These are phyloP conservation scores for Dactylellina parvicollis DNA, from an alignment of 2,329 filamentous ascomycete species.

Conservation along the genomic window DNA sequence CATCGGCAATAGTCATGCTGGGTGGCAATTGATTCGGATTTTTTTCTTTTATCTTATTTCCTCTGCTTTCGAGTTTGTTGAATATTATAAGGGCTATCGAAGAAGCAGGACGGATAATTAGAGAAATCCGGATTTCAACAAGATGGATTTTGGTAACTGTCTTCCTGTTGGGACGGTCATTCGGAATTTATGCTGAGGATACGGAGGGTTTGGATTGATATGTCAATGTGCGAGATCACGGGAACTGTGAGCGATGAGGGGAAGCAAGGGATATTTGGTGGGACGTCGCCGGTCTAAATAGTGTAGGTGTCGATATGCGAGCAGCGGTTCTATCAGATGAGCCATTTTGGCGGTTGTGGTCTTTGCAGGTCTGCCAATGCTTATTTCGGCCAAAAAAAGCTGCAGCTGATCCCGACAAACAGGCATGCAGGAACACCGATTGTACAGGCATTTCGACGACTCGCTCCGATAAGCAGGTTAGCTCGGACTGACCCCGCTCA, in stretches of 20 bases:
- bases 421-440: conserved; percentile 30
- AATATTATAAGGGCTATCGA: not conserved
- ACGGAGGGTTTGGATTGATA: not conserved
- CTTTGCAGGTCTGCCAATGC: not conserved
- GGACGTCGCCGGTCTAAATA: not conserved
- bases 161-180: conserved; percentile 45
- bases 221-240: not conserved
- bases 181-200: conserved; percentile 9
- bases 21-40: conserved; percentile 5
- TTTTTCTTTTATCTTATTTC: conserved; percentile 3
- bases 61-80: not conserved
- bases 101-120: conserved; percentile 17
- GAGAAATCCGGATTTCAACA: conserved; percentile 51
- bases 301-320: too few relatives aligned
- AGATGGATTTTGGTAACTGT: conserved; percentile 53
- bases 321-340: conserved; percentile 48
- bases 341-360: conserved; percentile 30
- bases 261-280: not conserved
- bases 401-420: conserved; percentile 9
- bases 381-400: conserved; percentile 6
- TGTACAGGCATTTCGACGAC: not conserved
- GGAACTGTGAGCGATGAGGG: not conserved
- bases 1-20: conserved; percentile 31
- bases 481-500: too few relatives aligned
- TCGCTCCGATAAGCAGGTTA: not conserved